Percentiles rank a stretch among this genome's conserved stretches.
Conservation (phyloP, 176 grass and related monocot species). For the Carex littledalei region DNA sequence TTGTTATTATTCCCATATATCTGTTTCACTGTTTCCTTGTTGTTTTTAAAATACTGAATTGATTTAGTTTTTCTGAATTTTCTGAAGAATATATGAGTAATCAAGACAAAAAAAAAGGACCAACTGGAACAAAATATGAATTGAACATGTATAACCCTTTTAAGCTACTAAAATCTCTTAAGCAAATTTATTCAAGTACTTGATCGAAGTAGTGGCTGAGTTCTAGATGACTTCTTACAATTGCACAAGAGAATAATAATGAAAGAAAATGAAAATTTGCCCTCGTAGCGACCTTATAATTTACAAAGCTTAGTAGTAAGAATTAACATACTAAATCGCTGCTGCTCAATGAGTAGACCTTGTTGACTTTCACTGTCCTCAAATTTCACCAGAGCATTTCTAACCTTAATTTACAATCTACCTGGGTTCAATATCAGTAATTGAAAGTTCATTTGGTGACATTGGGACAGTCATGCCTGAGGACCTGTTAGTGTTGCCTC, state of each 20-base stretch:
- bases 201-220: neutral
- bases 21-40: no score
- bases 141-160: neutral
- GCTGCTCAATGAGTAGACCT: neutral
- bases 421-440: constrained; percentile 34
- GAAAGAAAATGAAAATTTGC: neutral
- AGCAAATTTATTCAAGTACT: neutral
- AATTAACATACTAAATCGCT: neutral
- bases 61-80: no score
- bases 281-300: neutral
- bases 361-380: neutral
- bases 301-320: neutral
- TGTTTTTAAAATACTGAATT: no score
- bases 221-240: neutral
- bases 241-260: neutral
- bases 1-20: no score
- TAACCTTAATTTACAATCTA: constrained; percentile 2
- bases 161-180: neutral
- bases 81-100: no score
- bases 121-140: neutral
- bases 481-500: neutral
- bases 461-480: neutral
- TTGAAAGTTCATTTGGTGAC: constrained; percentile 32
- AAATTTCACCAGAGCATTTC: neutral
- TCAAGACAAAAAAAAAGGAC: no score